Base-by-base conservation (phyloP, 805 yeast species). In the Yarrowia porcina region DNA sequence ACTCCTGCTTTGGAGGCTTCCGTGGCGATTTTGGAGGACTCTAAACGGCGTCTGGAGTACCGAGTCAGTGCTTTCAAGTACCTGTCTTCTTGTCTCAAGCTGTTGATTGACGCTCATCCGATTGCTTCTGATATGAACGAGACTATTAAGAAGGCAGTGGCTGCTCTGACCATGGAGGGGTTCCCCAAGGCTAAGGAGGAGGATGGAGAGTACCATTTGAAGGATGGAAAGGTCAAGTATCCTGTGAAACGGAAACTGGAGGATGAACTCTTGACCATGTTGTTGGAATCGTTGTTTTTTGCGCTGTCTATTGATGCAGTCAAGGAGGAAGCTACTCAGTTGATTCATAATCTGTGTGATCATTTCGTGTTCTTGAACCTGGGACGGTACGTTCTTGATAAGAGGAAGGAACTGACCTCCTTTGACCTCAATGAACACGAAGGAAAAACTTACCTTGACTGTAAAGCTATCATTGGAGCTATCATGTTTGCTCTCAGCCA, bases 1-100 rank as follows among this genome's bases (percentile, higher is more conserved):
- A 87, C 97, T 0, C 88, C 97, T 0, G 97, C 94, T 27, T 79
- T 93, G 5, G 81, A 83, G 38, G 82, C 93, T 3, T 97, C 97
- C 0, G 77, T 92, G 39, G 82, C 82, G 23, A 80, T 93, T 10
- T 74, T 94, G 59, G 88, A 87, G 64, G 92, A 90, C 69, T 82
- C 83, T 8, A 71, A 79, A 17, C 69, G 72, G 6, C 77, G 86
- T 66, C 72, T 79, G 7, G 89, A 87, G 66, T 90, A 90, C 72
- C 79, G 96, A 59, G 78, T 83, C 8, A 86, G 89, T 68, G 94
- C 98, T 0, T 93, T 83, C 79, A 80, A 83, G 50, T 89, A 90
- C 67, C 75, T 94, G 57, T 77, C 85, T 0, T 77, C 85, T 1
- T 82, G 89, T 6, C 75, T 90, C 68, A 82, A 86, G 68, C 76